phyloP scores from a whole-genome alignment of 768 basidiomycete genomes.

The Termitomyces bulborhizus region DNA sequence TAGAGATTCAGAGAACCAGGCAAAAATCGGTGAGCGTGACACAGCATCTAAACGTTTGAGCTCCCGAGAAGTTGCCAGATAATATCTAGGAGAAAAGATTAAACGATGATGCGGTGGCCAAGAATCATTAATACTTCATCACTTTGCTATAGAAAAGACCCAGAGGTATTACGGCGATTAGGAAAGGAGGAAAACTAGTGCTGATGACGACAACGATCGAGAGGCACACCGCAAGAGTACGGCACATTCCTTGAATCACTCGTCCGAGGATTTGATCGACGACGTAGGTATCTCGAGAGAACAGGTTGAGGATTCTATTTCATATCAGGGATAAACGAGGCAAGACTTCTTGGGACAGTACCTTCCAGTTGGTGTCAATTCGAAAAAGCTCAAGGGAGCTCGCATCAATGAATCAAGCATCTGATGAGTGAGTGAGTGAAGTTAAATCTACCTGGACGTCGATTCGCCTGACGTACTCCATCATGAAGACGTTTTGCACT shows the following conservation, averaged over 20 bases:
- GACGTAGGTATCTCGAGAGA: constrained; percentile 83
- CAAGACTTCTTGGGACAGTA: constrained; percentile 21
- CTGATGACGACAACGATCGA: constrained; percentile 73
- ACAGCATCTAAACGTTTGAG: constrained; percentile 86
- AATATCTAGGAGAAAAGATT: constrained; percentile 52
- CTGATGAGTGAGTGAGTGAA: constrained; percentile 23
- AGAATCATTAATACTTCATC: constrained; percentile 52
- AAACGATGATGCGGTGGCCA: not conserved
- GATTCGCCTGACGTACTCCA: constrained; percentile 36
- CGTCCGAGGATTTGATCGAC: constrained; percentile 80
- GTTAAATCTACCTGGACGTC: not conserved
- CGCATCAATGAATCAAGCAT: constrained; percentile 78
- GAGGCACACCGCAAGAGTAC: constrained; percentile 53
- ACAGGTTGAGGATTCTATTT: constrained; percentile 77
- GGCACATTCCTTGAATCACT: constrained; percentile 65
- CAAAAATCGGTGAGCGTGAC: constrained; percentile 87
- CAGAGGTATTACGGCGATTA: constrained; percentile 70
- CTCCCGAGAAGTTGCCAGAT: constrained; percentile 81
- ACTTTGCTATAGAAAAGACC: constrained; percentile 76
- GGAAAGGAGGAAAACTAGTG: constrained; percentile 74
- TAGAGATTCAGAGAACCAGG: constrained; percentile 76
- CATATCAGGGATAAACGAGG: not conserved
- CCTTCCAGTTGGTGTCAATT: constrained; percentile 82
- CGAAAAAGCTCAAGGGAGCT: constrained; percentile 86
- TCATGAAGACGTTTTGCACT: constrained; percentile 78